Base-by-base conservation (phyloP, 805 yeast species). In the Starmerella cellae region DNA sequence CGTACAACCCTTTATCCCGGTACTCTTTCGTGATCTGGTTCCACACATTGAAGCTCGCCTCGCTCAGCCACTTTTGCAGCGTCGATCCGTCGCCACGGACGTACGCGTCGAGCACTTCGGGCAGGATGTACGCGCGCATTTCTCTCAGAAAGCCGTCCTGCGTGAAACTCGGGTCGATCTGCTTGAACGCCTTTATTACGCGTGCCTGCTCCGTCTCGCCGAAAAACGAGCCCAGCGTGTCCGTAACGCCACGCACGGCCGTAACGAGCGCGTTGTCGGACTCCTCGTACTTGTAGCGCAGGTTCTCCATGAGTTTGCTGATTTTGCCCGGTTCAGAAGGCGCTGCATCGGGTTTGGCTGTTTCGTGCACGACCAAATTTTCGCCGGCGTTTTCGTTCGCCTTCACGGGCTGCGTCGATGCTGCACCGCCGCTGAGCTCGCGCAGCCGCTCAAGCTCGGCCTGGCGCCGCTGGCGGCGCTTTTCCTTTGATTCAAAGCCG, bases 151-250 rank as follows among this genome's bases (percentile, higher is more conserved):
- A 87, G 45, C 71, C 74, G 46, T 83, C 88, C 54, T 74, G 70
- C 49, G 75, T 77, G 69, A 91, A 91, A 31, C 74, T 68, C 41
- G 97, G 95, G 63, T 91, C 99, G 73, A 88, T 77, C 59, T 76
- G 73, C 64, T 75, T 81, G 67, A 91, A 83, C 57, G 79, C 75
- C 52, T 80, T 77, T 49, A 82, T 69, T n/a, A 87, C 98, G 61
- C 80, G 80, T 19, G 95, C 96, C 50, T 82, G 77, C 66, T 91
- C 99, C 29, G 97, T 91, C 66, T 91, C 99, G 32, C 91, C 91
- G 58, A 87, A 87, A 57, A 87, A 77, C 5, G 94, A 84, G 39
- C 91, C 79, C 43, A 91, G 66, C 58, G 83, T 81, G 58, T 79
- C 83, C 32, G 81, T 58, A 20, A 91, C 65, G 18, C 88, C 81